Conservation (phyloP, 805 yeast genomes). For the Suhomyces kilbournensis region DNA sequence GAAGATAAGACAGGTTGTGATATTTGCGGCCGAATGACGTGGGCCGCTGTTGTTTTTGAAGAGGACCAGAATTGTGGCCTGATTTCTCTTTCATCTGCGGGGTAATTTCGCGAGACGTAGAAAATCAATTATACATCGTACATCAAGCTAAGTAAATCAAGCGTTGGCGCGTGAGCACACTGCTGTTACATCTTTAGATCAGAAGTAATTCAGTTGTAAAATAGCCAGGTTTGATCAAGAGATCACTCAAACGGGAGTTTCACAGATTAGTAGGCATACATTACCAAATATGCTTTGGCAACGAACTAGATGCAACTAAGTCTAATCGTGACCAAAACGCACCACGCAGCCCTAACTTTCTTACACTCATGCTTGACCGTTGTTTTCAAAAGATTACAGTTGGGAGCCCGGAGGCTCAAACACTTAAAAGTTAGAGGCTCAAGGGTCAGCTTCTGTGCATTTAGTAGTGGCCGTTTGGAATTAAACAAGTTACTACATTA, state of each 20-base stretch:
- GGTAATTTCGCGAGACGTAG: background rate
- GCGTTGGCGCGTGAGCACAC: background rate
- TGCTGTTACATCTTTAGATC: background rate
- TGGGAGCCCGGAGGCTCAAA: background rate
- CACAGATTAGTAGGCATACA: background rate
- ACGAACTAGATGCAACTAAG: background rate
- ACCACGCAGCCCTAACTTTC: background rate
- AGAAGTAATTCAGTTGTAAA: no score
- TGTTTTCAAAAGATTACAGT: no score
- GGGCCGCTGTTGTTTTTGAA: no score
- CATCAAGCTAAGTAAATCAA: background rate
- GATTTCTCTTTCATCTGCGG: background rate
- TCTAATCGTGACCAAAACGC: background rate
- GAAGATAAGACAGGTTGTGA: background rate
- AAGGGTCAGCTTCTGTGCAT: background rate
- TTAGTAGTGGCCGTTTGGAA: background rate
- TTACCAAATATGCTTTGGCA: background rate
- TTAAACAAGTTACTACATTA: background rate
- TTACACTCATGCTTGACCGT: no score
- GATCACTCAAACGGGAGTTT: background rate
- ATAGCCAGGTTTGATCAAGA: background rate
- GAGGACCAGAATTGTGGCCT: background rate
- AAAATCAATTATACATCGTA: background rate
- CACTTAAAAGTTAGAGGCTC: background rate
- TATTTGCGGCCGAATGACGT: no score